Conservation (phyloP, 768 basidiomycete genomes). For the Strobilomyces confusus region DNA sequence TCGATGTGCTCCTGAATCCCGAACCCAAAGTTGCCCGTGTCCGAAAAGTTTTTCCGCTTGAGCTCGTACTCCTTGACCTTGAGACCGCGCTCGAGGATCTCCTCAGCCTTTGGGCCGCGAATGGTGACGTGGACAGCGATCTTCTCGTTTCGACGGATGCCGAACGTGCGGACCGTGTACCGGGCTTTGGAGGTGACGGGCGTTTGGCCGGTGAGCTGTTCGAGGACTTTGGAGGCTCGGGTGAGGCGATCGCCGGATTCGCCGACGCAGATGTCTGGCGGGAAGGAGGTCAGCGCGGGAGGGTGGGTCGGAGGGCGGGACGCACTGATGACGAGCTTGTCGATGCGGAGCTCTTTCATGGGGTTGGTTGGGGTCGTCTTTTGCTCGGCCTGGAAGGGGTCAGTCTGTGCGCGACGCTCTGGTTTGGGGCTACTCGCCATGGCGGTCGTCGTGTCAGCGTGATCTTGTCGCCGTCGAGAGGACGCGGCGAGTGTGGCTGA, state of each 20-base stretch:
- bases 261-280: slow-evolving; percentile 95
- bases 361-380: slow-evolving; percentile 87
- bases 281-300: neutral
- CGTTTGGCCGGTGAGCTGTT: slow-evolving; percentile 98
- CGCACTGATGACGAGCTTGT: slow-evolving; percentile 99
- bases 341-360: slow-evolving; percentile 95
- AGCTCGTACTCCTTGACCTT: slow-evolving; percentile 99
- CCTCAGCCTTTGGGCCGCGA: slow-evolving; percentile 98
- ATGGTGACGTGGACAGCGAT: slow-evolving; percentile 99
- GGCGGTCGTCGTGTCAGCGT: slow-evolving; percentile 27
- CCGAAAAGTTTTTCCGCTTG: slow-evolving; percentile 94
- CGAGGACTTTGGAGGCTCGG: slow-evolving; percentile 97
- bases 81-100: slow-evolving; percentile 97
- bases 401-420: neutral
- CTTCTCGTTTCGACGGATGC: slow-evolving; percentile 99
- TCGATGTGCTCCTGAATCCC: slow-evolving; percentile 99
- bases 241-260: slow-evolving; percentile 99
- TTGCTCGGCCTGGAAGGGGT: slow-evolving; percentile 64
- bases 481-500: slow-evolving; percentile 25
- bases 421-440: slow-evolving; percentile 21
- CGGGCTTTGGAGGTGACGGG: slow-evolving; percentile 99
- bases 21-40: slow-evolving; percentile 99
- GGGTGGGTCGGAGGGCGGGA: slow-evolving; percentile 22
- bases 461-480: slow-evolving; percentile 33
- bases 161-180: slow-evolving; percentile 98